Conservation (phyloP, 371 early-diverging fungal genomes). For the Thermomucor indicae-seudaticae region DNA sequence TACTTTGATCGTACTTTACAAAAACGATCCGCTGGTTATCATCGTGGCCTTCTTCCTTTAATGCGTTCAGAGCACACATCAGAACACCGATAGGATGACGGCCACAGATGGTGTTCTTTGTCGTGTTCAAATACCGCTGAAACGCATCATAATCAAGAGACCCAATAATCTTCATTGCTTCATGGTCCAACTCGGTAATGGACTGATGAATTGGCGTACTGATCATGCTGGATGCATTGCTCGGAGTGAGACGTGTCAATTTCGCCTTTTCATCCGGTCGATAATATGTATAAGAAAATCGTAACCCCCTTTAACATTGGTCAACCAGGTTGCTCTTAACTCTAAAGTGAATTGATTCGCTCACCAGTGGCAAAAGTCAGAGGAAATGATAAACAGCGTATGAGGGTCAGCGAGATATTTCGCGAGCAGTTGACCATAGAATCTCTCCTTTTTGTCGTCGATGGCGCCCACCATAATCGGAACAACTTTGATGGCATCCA, state of each 20-base stretch:
- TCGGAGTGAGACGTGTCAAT: not conserved
- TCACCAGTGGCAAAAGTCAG: conserved; percentile 96
- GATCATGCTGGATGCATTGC: not conserved
- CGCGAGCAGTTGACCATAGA: conserved; percentile 65
- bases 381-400: conserved; percentile 85
- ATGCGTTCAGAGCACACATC: conserved; percentile 54
- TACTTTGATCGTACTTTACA: conserved; percentile 86
- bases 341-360: not conserved
- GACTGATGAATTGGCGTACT: conserved; percentile 32
- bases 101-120: conserved; percentile 92
- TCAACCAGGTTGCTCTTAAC: not conserved
- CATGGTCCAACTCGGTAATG: conserved; percentile 74
- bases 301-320: conserved; percentile 44
- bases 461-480: conserved; percentile 88
- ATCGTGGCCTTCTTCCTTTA: conserved; percentile 5
- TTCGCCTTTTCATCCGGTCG: conserved; percentile 18
- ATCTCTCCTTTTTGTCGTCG: conserved; percentile 45
- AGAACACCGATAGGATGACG: conserved; percentile 87
- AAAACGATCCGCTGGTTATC: conserved; percentile 40
- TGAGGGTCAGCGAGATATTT: conserved; percentile 65
- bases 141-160: conserved; percentile 56
- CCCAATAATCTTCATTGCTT: conserved; percentile 79
- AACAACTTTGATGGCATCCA: conserved; percentile 62
- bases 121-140: conserved; percentile 60
- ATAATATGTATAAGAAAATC: conserved; percentile 67